Evolutionary conservation across 306 rosid species (phyloP), one percentile per base, ranked within the genome.

Genomic region (Erythrophleum fordii): DNA sequence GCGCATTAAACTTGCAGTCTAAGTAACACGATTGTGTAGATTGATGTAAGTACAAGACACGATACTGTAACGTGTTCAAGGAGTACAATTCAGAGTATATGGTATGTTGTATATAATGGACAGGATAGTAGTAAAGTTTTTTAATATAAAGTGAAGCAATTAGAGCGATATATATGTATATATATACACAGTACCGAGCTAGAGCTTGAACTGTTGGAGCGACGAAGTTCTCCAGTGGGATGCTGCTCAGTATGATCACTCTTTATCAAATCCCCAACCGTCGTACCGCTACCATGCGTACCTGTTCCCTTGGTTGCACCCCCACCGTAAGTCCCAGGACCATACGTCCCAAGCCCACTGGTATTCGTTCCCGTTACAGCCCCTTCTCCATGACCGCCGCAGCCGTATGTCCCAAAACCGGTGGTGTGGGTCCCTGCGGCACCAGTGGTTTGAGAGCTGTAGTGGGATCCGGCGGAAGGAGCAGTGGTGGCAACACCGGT

Each of bases 401-500:
- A n/a, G 14, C 34, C 75, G 68, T 29, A 39, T 35, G 68, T 28
- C 66, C 66, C 39, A 14, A 14, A 28, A n/a, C 35, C 44, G 1
- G 81, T 51, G 66, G 53, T 16, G 17, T 58, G 34, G 7, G 34
- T 25, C 6, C 31, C 23, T 6, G 23, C 7, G 62, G 23, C 18
- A 7, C 10, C 37, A 5, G 67, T 51, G 53, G 53, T 42, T 11
- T 31, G 68, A 61, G 42, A 31, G 5, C 68, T 22, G 11, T 29
- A 61, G 46, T 65, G 70, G 26, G 34, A 11, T 6, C 44, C 79
- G 18, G 75, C 46, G n/a, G 65, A 45, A 2, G 81, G 62, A 25
- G 77, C 66, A 17, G 91, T 44, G 73, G 80, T 81, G 16, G 92
- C 98, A 5, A 93, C 86, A 1, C 98, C 99, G 3, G 88, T 78